Base-by-base conservation (phyloP, 1,139 yeast species). In the Magnusiomyces ingens region DNA sequence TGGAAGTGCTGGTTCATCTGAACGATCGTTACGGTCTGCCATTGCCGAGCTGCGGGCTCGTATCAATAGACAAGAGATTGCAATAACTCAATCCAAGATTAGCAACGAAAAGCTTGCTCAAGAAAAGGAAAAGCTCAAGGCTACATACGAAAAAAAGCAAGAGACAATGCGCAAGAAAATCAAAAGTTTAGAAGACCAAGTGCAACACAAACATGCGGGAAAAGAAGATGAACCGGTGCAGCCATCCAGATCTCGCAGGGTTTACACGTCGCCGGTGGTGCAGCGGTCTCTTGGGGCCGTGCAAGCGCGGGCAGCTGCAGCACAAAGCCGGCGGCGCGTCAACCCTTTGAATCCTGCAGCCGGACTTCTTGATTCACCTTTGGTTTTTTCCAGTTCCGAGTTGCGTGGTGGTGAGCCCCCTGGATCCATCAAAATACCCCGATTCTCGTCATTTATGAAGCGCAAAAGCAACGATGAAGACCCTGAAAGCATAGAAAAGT, bases 91-190 rank as follows among this genome's bases (percentile, higher is more conserved):
- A 2, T 59, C 59, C 15, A 57, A 57, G 46, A 55, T 55, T 13
- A 41, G 42, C 1, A 38, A 56, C 13, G 65, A 61, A 41, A 52
- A 52, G 35, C 49, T 52, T n/a, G 53, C 51, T 17, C 22, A 48
- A 1, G 60, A 60, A 44, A 49, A 52, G 19, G 51, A 56, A 13
- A 59, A 52, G 15, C 56, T 58, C 32, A 61, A 60, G 50, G 48
- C 57, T 1, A 60, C 52, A 13, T 49, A 53, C 45, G 64, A 59
- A 26, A 45, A 58, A 2, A 59, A 58, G 51, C 22, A 58, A 11
- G 63, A 58, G 13, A 45, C 51, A 8, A 45, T 60, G 15, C 57
- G 55, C 48, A 38, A 50, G 40, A 59, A 57, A 48, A 35, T 60
- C 29, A 59, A 55, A 38, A 48, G 52, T 1, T 29, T 52, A 11